phyloP scores from a whole-genome alignment of 192 early-diverging fungal species.

The Backusella parvicylindrica region DNA sequence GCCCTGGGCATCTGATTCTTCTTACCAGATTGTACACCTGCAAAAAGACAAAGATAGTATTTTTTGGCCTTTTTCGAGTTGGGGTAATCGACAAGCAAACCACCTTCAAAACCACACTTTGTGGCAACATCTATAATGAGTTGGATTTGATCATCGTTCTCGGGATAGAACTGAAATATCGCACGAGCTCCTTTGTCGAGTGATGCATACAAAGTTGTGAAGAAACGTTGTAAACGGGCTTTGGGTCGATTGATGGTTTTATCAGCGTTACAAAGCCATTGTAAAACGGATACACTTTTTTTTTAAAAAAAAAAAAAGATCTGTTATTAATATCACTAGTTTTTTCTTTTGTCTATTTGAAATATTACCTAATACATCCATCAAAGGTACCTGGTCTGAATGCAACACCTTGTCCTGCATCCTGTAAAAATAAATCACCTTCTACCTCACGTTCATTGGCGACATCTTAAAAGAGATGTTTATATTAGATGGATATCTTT shows the following conservation, averaged over 20 bases:
- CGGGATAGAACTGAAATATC: conserved; percentile 98
- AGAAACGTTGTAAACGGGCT: conserved; percentile 83
- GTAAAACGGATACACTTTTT: conserved; percentile 87
- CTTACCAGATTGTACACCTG: conserved; percentile 67
- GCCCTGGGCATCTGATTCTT: conserved; percentile 61
- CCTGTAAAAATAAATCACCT: conserved; percentile 94
- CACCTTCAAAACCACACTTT: conserved; percentile 93
- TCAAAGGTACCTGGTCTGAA: conserved; percentile 97
- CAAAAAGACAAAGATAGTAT: conserved; percentile 95
- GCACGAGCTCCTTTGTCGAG: conserved; percentile 86
- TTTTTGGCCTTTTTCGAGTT: conserved; percentile 97
- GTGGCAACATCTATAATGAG: conserved; percentile 86
- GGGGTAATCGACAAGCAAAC: conserved; percentile 93
- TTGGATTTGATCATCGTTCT: conserved; percentile 92
- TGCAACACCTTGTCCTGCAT: conserved; percentile 92
- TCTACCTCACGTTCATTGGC: conserved; percentile 89
- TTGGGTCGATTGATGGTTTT: conserved; percentile 83
- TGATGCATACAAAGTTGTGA: conserved; percentile 88
- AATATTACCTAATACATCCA: conserved; percentile 74
- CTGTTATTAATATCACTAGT: not conserved
- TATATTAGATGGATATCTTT: not conserved
- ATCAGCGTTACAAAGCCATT: conserved; percentile 99
- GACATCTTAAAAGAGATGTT: conserved; percentile 46
- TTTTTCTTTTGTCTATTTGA: not conserved
- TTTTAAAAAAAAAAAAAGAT: no score